Conservation (phyloP, 345 rosid species). For the Citrus unshiu region DNA sequence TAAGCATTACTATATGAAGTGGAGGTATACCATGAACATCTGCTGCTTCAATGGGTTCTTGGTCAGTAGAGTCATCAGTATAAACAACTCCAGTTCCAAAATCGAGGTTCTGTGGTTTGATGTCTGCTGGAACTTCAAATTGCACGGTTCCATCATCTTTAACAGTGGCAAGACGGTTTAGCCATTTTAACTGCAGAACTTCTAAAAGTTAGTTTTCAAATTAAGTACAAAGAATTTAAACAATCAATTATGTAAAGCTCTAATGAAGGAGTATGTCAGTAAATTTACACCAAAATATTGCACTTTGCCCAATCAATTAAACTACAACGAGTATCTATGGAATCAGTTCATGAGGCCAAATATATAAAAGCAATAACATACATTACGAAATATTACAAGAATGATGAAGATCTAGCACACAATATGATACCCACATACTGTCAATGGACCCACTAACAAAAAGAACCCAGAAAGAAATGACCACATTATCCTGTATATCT, state of each 20-base stretch:
- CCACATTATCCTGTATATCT: not conserved
- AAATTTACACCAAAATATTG: not conserved
- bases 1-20: slow-evolving; percentile 56
- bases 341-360: not conserved
- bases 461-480: not conserved
- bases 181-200: slow-evolving; percentile 45
- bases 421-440: not conserved
- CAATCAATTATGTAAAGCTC: not conserved
- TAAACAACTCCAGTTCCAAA: slow-evolving; percentile 23
- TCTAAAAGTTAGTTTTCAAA: not conserved
- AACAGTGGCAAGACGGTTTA: slow-evolving; percentile 35
- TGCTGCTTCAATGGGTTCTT: slow-evolving; percentile 23
- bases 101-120: slow-evolving; percentile 27
- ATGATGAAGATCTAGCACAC: not conserved
- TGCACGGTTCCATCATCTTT: slow-evolving; percentile 51
- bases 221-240: not conserved
- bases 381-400: not conserved
- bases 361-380: not conserved
- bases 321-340: not conserved
- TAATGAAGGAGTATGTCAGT: not conserved
- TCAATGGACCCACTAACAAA: not conserved
- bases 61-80: slow-evolving; percentile 18
- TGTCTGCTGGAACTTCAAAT: slow-evolving; percentile 45
- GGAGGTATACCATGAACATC: slow-evolving; percentile 34
- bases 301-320: not conserved